Evolutionary conservation across 179 eudicot species (phyloP).

Genomic region (Actinidia arguta): DNA sequence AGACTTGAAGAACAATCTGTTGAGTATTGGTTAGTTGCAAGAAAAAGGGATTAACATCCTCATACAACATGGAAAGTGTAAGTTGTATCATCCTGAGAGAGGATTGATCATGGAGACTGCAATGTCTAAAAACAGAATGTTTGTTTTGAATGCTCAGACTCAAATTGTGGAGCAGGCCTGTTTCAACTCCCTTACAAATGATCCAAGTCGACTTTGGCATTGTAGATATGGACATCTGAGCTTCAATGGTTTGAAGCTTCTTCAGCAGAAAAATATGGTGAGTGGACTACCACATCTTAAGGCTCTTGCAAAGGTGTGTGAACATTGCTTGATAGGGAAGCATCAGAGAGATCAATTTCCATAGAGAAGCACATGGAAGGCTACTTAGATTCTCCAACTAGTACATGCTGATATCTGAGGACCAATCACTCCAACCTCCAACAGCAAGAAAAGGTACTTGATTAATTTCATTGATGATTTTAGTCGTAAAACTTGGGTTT

Average conservation of each 20-base stretch:
- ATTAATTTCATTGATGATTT: background rate
- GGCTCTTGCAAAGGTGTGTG: background rate
- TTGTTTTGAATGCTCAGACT: background rate
- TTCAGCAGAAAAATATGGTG: background rate
- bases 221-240: background rate
- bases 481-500: background rate
- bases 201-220: background rate
- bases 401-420: background rate
- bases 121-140: background rate
- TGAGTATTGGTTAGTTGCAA: constrained; percentile 2
- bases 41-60: background rate
- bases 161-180: background rate
- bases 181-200: background rate
- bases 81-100: background rate
- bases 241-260: background rate
- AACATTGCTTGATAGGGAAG: background rate
- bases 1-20: background rate
- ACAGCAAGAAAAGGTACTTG: background rate
- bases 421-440: background rate
- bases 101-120: background rate
- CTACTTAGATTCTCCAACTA: background rate
- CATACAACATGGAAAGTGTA: background rate
- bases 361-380: background rate
- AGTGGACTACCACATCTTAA: background rate
- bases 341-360: background rate